phyloP scores from a whole-genome alignment of 129 eudicot genomes.

The Scalesia atractyloides region DNA sequence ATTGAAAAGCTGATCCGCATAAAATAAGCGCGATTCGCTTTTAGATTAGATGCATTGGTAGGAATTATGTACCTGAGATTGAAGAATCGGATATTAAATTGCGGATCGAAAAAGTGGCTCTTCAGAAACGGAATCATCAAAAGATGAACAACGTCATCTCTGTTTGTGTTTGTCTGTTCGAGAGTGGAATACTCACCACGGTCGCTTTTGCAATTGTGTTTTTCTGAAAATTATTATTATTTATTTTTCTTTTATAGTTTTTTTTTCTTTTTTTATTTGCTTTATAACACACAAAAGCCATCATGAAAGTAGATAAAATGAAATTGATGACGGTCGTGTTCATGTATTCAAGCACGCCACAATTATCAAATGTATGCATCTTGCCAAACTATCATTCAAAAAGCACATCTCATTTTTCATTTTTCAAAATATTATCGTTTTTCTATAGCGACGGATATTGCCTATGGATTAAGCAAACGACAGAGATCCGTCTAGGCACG shows the following conservation, averaged over 20 bases:
- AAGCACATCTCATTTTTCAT: no score
- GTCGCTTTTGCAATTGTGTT: not conserved
- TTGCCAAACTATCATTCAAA: not conserved
- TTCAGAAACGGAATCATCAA: slow-evolving; percentile 41
- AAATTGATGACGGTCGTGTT: not conserved
- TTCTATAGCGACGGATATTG: no score
- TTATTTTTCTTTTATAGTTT: not conserved
- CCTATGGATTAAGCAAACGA: no score
- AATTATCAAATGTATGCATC: not conserved
- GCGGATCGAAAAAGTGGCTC: slow-evolving; percentile 38
- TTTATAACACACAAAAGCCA: not conserved
- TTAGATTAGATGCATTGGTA: slow-evolving; percentile 26
- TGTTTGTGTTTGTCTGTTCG: slow-evolving; percentile 42
- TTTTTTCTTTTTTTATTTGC: not conserved
- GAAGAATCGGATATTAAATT: slow-evolving; percentile 4
- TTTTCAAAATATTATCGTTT: no score
- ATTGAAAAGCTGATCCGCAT: slow-evolving; percentile 12
- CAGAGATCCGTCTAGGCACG: no score
- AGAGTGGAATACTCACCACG: slow-evolving; percentile 26
- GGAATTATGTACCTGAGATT: slow-evolving; percentile 23
- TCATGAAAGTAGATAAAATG: not conserved
- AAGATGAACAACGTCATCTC: slow-evolving; percentile 2
- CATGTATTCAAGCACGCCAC: slow-evolving; percentile 1
- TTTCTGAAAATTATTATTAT: not conserved
- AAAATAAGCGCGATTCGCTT: slow-evolving; percentile 17